A percentile compares a stretch with the other conserved stretches of the same genome.
phyloP scores from a whole-genome alignment of 2,329 filamentous ascomycete species.

The Neonectria punicea region DNA sequence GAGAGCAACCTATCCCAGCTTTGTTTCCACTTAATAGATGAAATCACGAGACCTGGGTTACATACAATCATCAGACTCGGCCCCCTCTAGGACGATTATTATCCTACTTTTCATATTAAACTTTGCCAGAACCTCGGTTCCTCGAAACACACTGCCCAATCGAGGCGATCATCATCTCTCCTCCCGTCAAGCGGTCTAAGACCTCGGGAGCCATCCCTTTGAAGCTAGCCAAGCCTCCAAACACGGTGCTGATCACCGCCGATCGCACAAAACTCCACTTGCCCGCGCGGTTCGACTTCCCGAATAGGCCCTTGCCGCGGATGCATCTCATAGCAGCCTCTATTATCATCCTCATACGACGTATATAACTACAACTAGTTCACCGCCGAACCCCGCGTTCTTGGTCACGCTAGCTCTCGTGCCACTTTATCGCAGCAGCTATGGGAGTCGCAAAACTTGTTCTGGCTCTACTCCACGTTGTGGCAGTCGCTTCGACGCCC shows the following conservation, averaged over 20 bases:
- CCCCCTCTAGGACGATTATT: too few species aligned
- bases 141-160: too few species aligned
- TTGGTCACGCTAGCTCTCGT: neutral
- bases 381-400: neutral
- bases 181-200: neutral
- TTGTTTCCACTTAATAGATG: too few species aligned
- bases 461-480: constrained; percentile 10
- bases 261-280: neutral
- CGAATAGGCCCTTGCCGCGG: neutral
- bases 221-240: neutral
- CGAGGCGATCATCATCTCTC: neutral
- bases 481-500: constrained; percentile 8
- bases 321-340: neutral
- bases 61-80: too few species aligned
- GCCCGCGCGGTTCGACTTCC: neutral
- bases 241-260: neutral
- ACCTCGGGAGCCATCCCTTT: neutral
- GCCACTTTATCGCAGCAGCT: neutral
- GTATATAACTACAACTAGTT: neutral
- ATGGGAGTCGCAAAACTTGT: neutral
- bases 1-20: too few species aligned
- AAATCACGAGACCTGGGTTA: too few species aligned
- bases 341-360: neutral
- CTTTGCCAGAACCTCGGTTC: too few species aligned
- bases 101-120: too few species aligned